Base-by-base conservation (phyloP, 1,284 basidiomycete genomes). In the Fomitiporia mediterranea region DNA sequence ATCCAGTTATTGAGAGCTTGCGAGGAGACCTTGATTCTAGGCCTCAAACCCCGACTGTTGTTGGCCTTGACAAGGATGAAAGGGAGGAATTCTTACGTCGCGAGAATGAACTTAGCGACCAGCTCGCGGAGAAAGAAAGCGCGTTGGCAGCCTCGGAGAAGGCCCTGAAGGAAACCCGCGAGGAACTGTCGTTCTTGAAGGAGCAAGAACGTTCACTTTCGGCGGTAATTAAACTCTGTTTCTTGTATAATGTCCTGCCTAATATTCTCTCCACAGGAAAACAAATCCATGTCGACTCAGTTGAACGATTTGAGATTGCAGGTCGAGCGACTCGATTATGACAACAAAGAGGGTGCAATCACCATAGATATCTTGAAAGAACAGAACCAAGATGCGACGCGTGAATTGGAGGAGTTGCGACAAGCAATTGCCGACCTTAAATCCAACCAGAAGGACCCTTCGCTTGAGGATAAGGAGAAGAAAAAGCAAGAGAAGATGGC, bases 401-500 rank as follows among this genome's bases (percentile, higher is more conserved):
- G 74, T 55, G 96, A 98, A 69, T 76, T 98, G 57, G 95, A 98
- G 62, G 95, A 98, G 67, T 78, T 98, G 46, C 89, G 82, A 74
- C 86, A 84, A 68, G 82, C 85, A 64, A 84, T 95, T 59, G 75
- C 82, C 27, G 91, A 94, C 53, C 74, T 94, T 64, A 92, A 89
- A 73, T 75, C 77, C 25, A 80, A 83, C 28, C 90, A 94, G 71
- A 94, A 91, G 75, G 92, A 95, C 64, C 79, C 86, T 11, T 86
- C 85, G 30, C 82, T 84, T 23, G 96, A 98, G 70, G 96, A 96
- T 69, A 98, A 97, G 76, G 96, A 99, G 78, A 96, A 94, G 78
- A 86, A 93, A 71, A 99, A 98, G 74, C 94, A 97, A 66, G 96
- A 98, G 75, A 97, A 97, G 81, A 94, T 99, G 89, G 94, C 92